Evolutionary conservation across 805 yeast species (phyloP).

Genomic region (Saccharomycopsis sp.): DNA sequence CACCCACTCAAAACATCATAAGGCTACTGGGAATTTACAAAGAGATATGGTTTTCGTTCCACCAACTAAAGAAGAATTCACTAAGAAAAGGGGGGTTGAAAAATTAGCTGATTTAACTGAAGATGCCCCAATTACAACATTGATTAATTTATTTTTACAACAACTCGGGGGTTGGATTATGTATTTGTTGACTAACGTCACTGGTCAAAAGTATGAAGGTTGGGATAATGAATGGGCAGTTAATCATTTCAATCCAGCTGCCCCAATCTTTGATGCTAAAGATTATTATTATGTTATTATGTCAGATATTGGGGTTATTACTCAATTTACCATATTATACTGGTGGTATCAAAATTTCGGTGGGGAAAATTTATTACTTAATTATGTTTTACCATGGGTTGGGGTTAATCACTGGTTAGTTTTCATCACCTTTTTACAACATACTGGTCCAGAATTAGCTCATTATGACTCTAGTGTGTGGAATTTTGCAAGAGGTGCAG

Average conservation of each 20-base stretch:
- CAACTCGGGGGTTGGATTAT: slow-evolving; percentile 74
- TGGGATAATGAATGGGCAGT: slow-evolving; percentile 29
- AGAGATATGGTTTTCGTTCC: slow-evolving; percentile 87
- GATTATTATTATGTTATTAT: slow-evolving; percentile 67
- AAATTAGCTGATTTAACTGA: slow-evolving; percentile 51
- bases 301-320: slow-evolving; percentile 64
- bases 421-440: slow-evolving; percentile 79
- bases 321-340: slow-evolving; percentile 47
- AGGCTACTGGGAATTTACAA: slow-evolving; percentile 77
- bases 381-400: slow-evolving; percentile 72
- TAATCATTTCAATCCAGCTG: slow-evolving; percentile 65
- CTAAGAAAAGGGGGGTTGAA: slow-evolving; percentile 32
- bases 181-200: slow-evolving; percentile 61
- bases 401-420: slow-evolving; percentile 89
- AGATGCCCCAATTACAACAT: slow-evolving; percentile 68
- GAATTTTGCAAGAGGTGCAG: slow-evolving; percentile 87
- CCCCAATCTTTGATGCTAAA: slow-evolving; percentile 68
- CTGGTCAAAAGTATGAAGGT: slow-evolving; percentile 61
- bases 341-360: slow-evolving; percentile 59
- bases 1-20: slow-evolving; percentile 82
- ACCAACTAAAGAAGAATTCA: slow-evolving; percentile 51
- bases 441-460: slow-evolving; percentile 72
- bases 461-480: slow-evolving; percentile 71
- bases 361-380: slow-evolving; percentile 50
- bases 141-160: slow-evolving; percentile 50